Base-by-base conservation (phyloP, 106 monocot genomes). In the Triglochin maritima region DNA sequence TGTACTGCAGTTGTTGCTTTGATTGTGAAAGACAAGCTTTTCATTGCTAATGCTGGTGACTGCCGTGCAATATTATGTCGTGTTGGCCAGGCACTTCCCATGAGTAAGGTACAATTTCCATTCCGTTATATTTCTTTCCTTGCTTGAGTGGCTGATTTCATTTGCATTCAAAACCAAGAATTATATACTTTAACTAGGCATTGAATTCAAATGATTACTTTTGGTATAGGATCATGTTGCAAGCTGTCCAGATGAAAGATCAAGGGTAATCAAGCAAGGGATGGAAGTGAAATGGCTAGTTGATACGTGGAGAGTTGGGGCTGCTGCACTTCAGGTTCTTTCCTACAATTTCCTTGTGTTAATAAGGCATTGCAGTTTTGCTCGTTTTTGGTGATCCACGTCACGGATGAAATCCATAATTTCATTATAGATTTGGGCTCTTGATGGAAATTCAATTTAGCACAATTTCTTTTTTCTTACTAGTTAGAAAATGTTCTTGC, bases 11-110 rank as follows among this genome's bases (percentile, higher is more conserved):
- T 92, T 68, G 69, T 73, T 56, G 71, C 88, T 48, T 57, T 98
- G 65, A 71, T 98, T 17, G 74, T 92, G 9, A 76, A 82, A 50
- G 68, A 92, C 67, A 86, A 77, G 68, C 80, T 98, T 75, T 89
- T 81, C 61, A 82, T 98, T 60, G 92, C 86, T 62, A 98, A 98
- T 92, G 98, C 92, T 81, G 98, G 98, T 71, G 98, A 98, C 84
- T 92, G 98, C 43, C 92, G 98, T 15, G 79, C 86, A 48, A 79
- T 98, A 46, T 70, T 98, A 55, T 88, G 80, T 63, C 86, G 86
- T 69, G 60, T 55, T 71, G 98, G 98, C 17, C 59, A 47, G 7
- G 84, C 92, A 59, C 75, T 86, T 75, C 79, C 84, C 5, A 57
- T 98, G 80, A 98, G 76, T 76, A 89, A 86, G 84, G 88, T 92